Evolutionary conservation across 1,284 basidiomycete species (phyloP).

Genomic region (Kwoniella shivajii): DNA sequence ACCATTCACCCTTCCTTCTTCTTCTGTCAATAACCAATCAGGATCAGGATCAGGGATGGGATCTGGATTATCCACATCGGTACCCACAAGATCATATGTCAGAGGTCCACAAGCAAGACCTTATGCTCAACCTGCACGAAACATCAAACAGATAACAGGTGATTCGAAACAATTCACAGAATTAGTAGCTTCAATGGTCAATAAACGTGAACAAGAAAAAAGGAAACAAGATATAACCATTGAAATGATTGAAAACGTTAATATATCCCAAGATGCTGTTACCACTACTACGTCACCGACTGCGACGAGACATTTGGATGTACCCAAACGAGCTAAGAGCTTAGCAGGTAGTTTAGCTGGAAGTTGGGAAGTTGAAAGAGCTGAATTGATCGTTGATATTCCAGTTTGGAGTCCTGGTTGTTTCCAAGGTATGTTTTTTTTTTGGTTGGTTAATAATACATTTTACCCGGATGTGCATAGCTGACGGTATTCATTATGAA

Average conservation of each 20-base stretch:
- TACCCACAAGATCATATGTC: constrained; percentile 23
- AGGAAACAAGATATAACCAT: constrained; percentile 16
- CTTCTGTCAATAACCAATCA: not conserved
- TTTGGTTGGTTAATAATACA: constrained; percentile 8
- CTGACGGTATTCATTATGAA: not conserved
- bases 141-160: constrained; percentile 16
- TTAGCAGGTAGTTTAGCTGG: constrained; percentile 26
- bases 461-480: not conserved
- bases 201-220: constrained; percentile 8
- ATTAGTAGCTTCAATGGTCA: constrained; percentile 21
- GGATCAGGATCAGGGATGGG: not conserved
- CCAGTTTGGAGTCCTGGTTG: constrained; percentile 52
- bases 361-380: constrained; percentile 40
- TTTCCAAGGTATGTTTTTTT: constrained; percentile 42
- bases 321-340: constrained; percentile 13
- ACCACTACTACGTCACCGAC: not conserved
- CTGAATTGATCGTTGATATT: constrained; percentile 53
- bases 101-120: constrained; percentile 25
- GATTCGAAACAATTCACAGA: constrained; percentile 30
- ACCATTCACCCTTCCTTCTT: not conserved
- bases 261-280: not conserved
- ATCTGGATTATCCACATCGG: not conserved
- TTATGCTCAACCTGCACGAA: constrained; percentile 15
- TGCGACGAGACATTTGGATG: not conserved
- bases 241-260: constrained; percentile 27